phyloP scores from a whole-genome alignment of 2,329 filamentous ascomycete genomes.

The Macrophomina pseudophaseolina region DNA sequence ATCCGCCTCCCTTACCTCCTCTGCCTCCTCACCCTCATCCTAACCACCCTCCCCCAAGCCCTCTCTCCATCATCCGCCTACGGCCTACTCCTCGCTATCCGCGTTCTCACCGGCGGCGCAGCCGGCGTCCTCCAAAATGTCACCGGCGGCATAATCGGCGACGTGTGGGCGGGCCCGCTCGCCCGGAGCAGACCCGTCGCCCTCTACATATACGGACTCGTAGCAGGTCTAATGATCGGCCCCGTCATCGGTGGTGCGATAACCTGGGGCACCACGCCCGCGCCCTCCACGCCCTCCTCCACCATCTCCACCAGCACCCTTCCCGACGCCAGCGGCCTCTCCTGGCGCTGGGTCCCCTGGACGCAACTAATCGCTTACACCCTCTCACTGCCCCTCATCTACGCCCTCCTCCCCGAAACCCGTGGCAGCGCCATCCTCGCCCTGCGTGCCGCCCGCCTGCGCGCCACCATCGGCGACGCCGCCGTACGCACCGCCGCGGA shows the following conservation, averaged over 20 bases:
- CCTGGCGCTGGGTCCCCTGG: slow-evolving; percentile 39
- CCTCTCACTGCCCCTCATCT: slow-evolving; percentile 47
- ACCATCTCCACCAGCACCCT: slow-evolving; percentile 26
- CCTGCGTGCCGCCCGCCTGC: background rate
- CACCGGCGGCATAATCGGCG: slow-evolving; percentile 41
- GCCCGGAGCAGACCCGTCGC: slow-evolving; percentile 50
- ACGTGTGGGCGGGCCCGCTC: slow-evolving; percentile 45
- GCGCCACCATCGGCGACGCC: slow-evolving; percentile 37
- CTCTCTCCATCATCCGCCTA: slow-evolving; percentile 49
- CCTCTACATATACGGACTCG: slow-evolving; percentile 44
- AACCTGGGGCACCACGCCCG: slow-evolving; percentile 27
- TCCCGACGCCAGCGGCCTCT: background rate
- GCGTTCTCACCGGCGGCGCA: slow-evolving; percentile 52
- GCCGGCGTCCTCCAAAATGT: slow-evolving; percentile 51
- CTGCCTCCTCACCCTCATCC: slow-evolving; percentile 44
- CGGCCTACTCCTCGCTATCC: slow-evolving; percentile 50
- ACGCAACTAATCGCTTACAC: slow-evolving; percentile 48
- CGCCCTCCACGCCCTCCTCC: slow-evolving; percentile 11
- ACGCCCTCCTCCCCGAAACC: slow-evolving; percentile 52
- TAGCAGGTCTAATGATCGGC: slow-evolving; percentile 41
- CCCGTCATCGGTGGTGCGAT: slow-evolving; percentile 41
- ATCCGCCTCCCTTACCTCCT: slow-evolving; percentile 31
- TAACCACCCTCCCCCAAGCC: slow-evolving; percentile 50
- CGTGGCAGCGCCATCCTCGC: slow-evolving; percentile 52
- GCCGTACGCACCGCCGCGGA: slow-evolving; percentile 34